A percentile compares a stretch with the other conserved stretches of the same genome.
Evolutionary conservation across 495 filamentous ascomycete species (phyloP).

Genomic region (Hypoxylon perforatum): DNA sequence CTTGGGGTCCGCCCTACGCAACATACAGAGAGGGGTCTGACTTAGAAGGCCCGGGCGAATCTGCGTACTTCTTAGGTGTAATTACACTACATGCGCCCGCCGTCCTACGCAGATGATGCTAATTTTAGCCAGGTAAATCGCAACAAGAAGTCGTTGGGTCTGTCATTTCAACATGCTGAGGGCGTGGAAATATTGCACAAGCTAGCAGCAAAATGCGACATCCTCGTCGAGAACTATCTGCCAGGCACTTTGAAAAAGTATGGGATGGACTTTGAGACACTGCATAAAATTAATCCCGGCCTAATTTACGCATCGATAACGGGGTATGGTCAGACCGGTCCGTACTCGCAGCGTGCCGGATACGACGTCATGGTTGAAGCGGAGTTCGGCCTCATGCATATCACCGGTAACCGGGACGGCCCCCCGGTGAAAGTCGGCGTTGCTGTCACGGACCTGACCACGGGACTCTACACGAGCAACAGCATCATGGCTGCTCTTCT

Average conservation of each 20-base stretch:
- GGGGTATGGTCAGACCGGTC: conserved; percentile 87
- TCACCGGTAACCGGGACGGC: conserved; percentile 87
- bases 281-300: conserved; percentile 80
- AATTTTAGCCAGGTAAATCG: conserved; percentile 76
- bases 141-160: conserved; percentile 93
- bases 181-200: conserved; percentile 88
- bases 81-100: not conserved
- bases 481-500: conserved; percentile 94
- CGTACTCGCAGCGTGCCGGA: conserved; percentile 86
- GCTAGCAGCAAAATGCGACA: conserved; percentile 85
- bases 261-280: conserved; percentile 81
- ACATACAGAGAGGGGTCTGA: conserved; percentile 69
- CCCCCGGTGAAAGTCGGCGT: conserved; percentile 97
- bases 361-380: conserved; percentile 99
- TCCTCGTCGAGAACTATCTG: conserved; percentile 97
- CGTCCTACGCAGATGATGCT: conserved; percentile 10
- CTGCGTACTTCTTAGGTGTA: conserved; percentile 93
- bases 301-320: conserved; percentile 76
- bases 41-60: conserved; percentile 83
- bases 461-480: conserved; percentile 96
- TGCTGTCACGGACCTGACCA: conserved; percentile 95
- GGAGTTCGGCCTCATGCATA: conserved; percentile 98
- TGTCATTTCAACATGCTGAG: conserved; percentile 86
- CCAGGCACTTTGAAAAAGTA: conserved; percentile 94
- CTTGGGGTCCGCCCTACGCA: conserved; percentile 97